Conservation (phyloP, 805 yeast species). For the Sugiyamaella valdiviana region DNA sequence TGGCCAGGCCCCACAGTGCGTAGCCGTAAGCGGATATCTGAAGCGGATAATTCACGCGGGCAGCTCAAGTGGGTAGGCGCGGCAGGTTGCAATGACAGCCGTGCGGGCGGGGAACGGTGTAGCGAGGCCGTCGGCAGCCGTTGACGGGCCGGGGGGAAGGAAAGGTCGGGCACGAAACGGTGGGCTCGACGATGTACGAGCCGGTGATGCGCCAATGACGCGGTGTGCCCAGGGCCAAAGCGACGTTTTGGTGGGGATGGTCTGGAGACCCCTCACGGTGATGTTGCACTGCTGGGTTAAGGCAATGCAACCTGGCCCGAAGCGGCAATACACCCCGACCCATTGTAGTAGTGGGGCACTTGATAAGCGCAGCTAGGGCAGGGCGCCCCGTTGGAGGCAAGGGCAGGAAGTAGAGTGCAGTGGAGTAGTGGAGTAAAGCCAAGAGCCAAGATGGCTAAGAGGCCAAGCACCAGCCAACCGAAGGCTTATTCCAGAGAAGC, state of each 20-base stretch:
- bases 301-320: not conserved
- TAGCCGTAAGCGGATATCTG: not conserved
- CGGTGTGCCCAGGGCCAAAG: too few relatives aligned
- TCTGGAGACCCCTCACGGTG: not conserved
- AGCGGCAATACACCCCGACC: not conserved
- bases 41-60: not conserved
- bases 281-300: not conserved
- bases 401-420: too few relatives aligned
- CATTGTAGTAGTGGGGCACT: not conserved
- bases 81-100: not conserved
- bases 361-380: not conserved
- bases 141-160: not conserved
- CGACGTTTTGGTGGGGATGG: too few relatives aligned
- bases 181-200: too few relatives aligned
- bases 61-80: not conserved
- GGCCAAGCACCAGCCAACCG: too few relatives aligned
- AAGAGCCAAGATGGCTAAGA: too few relatives aligned
- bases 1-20: too few relatives aligned
- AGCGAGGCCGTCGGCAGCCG: not conserved
- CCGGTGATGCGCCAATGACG: too few relatives aligned
- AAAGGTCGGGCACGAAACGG: too few relatives aligned
- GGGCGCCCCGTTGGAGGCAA: not conserved
- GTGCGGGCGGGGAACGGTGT: not conserved
- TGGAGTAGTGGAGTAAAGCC: too few relatives aligned
- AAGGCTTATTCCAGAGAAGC: too few relatives aligned